These are phyloP conservation scores for Globisporangium alternatum DNA, from an alignment of 352 stramenopile species.

Conservation along the genomic window DNA sequence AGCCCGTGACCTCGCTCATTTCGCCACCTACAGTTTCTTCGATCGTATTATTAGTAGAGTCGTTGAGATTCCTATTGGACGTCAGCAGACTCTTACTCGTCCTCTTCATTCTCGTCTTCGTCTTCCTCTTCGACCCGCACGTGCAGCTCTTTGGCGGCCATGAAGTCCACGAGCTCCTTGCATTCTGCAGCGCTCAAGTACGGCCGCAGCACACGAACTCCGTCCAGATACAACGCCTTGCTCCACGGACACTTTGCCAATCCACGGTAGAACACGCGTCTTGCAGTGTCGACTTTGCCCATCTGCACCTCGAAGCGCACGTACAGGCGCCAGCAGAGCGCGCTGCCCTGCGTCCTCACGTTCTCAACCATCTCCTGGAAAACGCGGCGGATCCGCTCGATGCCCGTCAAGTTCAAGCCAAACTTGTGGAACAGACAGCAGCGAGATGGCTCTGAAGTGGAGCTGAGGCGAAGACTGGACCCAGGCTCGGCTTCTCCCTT, in stretches of 20 bases:
- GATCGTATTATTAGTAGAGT: not conserved
- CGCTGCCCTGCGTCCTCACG: slow-evolving; percentile 45
- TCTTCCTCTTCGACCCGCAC: slow-evolving; percentile 29
- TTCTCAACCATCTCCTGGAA: slow-evolving; percentile 67
- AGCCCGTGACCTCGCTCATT: not conserved
- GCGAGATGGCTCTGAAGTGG: not conserved
- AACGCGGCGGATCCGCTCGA: slow-evolving; percentile 51
- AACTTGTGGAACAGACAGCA: slow-evolving; percentile 77
- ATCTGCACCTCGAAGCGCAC: slow-evolving; percentile 73
- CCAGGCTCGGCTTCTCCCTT: slow-evolving; percentile 5
- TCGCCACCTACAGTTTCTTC: too few species aligned
- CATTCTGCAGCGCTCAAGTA: slow-evolving; percentile 66
- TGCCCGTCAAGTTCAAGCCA: slow-evolving; percentile 46
- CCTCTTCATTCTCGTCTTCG: slow-evolving; percentile 21
- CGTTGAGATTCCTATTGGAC: not conserved
- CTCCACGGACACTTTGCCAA: slow-evolving; percentile 75
- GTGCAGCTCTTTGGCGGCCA: slow-evolving; percentile 71
- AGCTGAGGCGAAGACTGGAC: not conserved
- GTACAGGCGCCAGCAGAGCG: slow-evolving; percentile 71
- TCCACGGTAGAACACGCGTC: slow-evolving; percentile 73
- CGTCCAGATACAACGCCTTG: slow-evolving; percentile 73
- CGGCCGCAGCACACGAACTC: slow-evolving; percentile 49
- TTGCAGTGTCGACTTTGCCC: slow-evolving; percentile 63
- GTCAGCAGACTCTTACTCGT: slow-evolving; percentile 7
- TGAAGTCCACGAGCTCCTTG: slow-evolving; percentile 61